Evolutionary conservation across 164 flowering plant genomes (phyloP).

Genomic region (Piper betle): DNA sequence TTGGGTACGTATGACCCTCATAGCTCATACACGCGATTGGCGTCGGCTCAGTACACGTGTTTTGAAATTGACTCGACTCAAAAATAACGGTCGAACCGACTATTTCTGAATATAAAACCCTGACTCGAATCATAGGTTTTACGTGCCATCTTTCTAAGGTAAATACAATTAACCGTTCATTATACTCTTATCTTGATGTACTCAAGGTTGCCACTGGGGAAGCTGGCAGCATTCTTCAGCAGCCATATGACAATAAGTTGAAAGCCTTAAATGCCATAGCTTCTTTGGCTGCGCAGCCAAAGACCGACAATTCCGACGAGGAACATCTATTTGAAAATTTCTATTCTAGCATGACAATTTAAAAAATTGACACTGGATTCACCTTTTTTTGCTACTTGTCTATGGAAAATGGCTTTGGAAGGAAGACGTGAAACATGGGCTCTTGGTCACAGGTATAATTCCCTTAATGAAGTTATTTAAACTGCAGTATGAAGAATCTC

Average conservation of each 20-base stretch:
- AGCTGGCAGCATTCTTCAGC: constrained; percentile 47
- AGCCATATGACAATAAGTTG: constrained; percentile 49
- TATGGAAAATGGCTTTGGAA: constrained; percentile 62
- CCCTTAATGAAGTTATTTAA: too few relatives aligned
- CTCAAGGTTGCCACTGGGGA: constrained; percentile 77
- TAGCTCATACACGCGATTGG: too few relatives aligned
- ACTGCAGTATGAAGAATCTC: neutral
- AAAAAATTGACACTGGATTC: constrained; percentile 69
- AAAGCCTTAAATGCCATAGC: constrained; percentile 48
- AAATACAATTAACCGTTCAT: too few relatives aligned
- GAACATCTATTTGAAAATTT: constrained; percentile 85
- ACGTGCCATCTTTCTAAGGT: too few relatives aligned
- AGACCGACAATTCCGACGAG: constrained; percentile 35
- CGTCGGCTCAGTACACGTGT: too few relatives aligned
- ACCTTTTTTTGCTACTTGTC: constrained; percentile 59
- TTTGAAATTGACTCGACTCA: too few relatives aligned
- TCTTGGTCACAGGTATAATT: constrained; percentile 93
- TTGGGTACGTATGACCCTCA: too few relatives aligned
- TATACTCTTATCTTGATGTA: neutral
- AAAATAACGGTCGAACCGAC: too few relatives aligned
- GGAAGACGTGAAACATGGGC: constrained; percentile 69
- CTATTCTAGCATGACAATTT: constrained; percentile 81
- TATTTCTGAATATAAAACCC: too few relatives aligned
- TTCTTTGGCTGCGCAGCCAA: constrained; percentile 50
- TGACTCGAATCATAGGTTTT: too few relatives aligned